Evolutionary conservation across 2,329 filamentous ascomycete genomes (phyloP).

Genomic region (Pseudogymnoascus sp.): DNA sequence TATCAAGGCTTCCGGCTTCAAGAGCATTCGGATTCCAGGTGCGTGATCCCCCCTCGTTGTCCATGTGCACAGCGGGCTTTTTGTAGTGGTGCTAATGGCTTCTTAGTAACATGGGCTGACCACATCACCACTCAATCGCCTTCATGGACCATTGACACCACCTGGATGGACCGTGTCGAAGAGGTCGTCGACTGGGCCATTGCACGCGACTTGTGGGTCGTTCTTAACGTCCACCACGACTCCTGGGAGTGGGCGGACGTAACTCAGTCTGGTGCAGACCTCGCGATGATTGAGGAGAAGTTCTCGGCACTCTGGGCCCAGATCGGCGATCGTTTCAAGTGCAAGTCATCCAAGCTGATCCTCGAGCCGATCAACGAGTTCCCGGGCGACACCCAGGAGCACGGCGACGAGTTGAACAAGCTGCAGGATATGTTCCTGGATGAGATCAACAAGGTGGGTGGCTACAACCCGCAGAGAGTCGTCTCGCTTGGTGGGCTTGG

Average conservation of each 20-base stretch:
- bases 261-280: slow-evolving; percentile 37
- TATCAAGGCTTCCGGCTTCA: slow-evolving; percentile 48
- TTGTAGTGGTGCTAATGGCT: background rate
- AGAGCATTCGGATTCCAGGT: slow-evolving; percentile 49
- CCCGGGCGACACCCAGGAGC: slow-evolving; percentile 42
- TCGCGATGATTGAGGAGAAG: slow-evolving; percentile 47
- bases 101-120: slow-evolving; percentile 49
- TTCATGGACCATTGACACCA: slow-evolving; percentile 45
- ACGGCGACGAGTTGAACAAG: slow-evolving; percentile 46
- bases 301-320: slow-evolving; percentile 52
- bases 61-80: background rate
- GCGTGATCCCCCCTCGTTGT: background rate
- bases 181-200: slow-evolving; percentile 51
- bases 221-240: slow-evolving; percentile 56
- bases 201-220: slow-evolving; percentile 41
- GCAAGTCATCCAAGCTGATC: slow-evolving; percentile 46
- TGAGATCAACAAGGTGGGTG: slow-evolving; percentile 46
- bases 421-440: slow-evolving; percentile 51
- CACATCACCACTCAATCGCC: slow-evolving; percentile 46
- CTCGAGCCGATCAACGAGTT: slow-evolving; percentile 57
- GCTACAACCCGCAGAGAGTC: slow-evolving; percentile 48
- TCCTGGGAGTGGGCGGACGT: slow-evolving; percentile 53
- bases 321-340: slow-evolving; percentile 46
- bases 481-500: slow-evolving; percentile 47
- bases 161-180: slow-evolving; percentile 50